Evolutionary conservation across 768 basidiomycete species (phyloP), one percentile per base, ranked within the genome.

Genomic region (Boletus subcaerulescens): DNA sequence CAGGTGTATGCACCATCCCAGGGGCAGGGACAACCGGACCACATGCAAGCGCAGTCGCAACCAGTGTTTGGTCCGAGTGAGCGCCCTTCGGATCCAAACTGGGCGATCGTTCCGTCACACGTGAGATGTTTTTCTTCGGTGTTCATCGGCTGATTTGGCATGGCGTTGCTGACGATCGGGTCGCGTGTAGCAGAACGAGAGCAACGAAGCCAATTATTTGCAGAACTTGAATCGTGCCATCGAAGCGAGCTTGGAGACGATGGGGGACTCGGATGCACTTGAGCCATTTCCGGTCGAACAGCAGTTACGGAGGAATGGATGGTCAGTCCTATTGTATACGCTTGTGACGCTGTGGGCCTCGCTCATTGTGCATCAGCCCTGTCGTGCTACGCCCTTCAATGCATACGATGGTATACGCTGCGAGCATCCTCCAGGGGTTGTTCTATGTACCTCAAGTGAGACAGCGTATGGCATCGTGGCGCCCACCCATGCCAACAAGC

Each of bases 361-460:
- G 38, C 45, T 66, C 24, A 61, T 44, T 26, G 8, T 14, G 32
- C 18, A 5, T 15, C 50, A 91, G 89, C n/a, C 89, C 89, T 13
- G 78, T 91, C 32, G 85, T 85, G 9, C 60, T 91, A 20, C 86
- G 89, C 22, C 79, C 87, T 1, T 79, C 81, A 18, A 60, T 67
- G 20, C 69, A 81, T 1, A 71, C 74, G 1, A 70, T 81, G 26
- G 77, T 79, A 3, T 85, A 87, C 57, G 84, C 85, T 22, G 80
- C 84, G 1, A 70, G 89, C 63, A 77, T 89, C 48, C 52, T 72
- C 57, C 59, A 65, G 32, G 82, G 80, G 0, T 61, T 91, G 4
- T 89, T 80, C 64, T 81, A 79, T 55, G 77, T 91, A 5, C 89
- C 89, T 3, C 89, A 91, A 76, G 79, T 91, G 42, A 77, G 86